Percentiles rank a stretch among this genome's conserved stretches.
phyloP scores from a whole-genome alignment of 139 green algal species.

The Auxenochlorella pyrenoidosa region DNA sequence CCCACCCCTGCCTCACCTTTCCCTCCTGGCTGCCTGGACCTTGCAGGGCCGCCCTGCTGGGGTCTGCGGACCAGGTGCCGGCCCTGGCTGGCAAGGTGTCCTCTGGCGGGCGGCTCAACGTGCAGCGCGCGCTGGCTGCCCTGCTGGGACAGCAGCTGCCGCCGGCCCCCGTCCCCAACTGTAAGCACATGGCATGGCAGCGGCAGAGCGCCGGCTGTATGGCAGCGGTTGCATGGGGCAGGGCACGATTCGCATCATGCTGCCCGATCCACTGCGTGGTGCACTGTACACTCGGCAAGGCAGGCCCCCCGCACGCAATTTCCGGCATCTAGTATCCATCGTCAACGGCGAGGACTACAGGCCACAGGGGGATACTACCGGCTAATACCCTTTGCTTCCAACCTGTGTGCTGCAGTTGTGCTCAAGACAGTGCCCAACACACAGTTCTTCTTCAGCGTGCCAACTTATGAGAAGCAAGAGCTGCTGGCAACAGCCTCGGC shows the following conservation, averaged over 20 bases:
- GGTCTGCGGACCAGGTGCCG: background rate
- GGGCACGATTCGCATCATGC: too few species aligned
- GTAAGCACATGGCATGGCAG: background rate
- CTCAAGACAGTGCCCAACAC: background rate
- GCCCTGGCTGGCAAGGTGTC: background rate
- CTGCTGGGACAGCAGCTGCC: background rate
- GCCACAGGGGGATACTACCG: too few species aligned
- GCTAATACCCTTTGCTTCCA: too few species aligned
- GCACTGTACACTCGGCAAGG: too few species aligned
- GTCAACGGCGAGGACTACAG: too few species aligned
- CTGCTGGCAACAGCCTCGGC: background rate
- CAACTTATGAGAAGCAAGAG: background rate
- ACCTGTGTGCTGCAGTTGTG: background rate
- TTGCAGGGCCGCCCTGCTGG: background rate
- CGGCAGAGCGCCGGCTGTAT: too few species aligned
- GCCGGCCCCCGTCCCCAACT: background rate
- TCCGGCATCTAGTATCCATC: too few species aligned
- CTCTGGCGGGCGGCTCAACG: background rate
- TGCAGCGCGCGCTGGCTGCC: background rate
- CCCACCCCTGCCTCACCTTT: too few species aligned
- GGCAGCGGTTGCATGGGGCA: too few species aligned
- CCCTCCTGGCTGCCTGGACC: too few species aligned
- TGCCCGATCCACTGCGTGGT: too few species aligned
- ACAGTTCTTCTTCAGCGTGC: background rate
- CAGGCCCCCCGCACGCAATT: too few species aligned